Base-by-base conservation (phyloP, 2,329 filamentous ascomycete genomes). In the Cercospora citrullina region DNA sequence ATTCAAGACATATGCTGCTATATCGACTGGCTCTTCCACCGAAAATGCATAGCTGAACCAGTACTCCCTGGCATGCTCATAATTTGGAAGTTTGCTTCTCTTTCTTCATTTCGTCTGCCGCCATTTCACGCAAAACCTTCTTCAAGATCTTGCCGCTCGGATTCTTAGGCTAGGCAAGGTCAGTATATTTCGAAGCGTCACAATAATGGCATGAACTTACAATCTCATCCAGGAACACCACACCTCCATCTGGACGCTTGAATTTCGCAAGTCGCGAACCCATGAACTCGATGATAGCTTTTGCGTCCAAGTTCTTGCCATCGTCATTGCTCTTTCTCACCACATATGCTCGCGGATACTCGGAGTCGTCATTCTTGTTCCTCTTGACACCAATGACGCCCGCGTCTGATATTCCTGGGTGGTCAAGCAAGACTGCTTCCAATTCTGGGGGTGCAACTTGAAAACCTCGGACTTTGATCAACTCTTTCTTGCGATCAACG, bases 391-490 rank as follows among this genome's bases (percentile, higher is more conserved):
- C 89, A 71, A 95, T 92, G 6, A 95, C 91, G 14, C 91, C 89
- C 71, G 88, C 91, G 79, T 95, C 92, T 42, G 87, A 86, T 14
- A 95, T 91, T 7, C 84, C 84, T 0, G 89, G 87, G 77, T 94
- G 91, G 0, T 88, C 86, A 12, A 95, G 86, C 5, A 95, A 84
- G 74, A 93, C 90, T 1, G 90, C 89, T 80, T 95, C 92, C 1
- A 95, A 86, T 77, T 95, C 92, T 1, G 92, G 92, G 0, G 92
- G 92, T 0, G 92, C 91, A 23, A 95, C 92, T 87, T 94, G 92
- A 68, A 90, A 84, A 66, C 91, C 92, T 89, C 92, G 74, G 26
- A 75, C 72, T 66, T 78, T 78, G 67, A 78, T 76, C 64, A 78
- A 67, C 76, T 93, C 88, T 81, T 91, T 91, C 74, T 91, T 89